Evolutionary conservation across 768 basidiomycete species (phyloP), one percentile per base, ranked within the genome.

Genomic region (Trametes maxima): DNA sequence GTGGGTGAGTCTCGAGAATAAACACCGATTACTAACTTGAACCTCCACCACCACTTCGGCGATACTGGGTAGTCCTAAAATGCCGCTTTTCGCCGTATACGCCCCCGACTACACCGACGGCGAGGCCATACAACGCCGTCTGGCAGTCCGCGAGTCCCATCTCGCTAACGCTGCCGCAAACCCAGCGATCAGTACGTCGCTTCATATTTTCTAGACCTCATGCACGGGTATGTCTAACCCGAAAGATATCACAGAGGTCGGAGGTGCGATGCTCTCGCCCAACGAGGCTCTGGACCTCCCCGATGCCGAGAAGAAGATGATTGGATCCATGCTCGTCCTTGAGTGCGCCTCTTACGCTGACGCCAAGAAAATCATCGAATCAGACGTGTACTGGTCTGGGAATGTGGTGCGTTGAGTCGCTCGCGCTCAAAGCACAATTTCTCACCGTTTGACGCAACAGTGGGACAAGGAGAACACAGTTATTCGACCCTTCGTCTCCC

Each of bases 81-180:
- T 64, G 62, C 62, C 62, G 10, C 48, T 52, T 35, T 86, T 85
- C 69, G 65, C 87, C 49, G 82, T 90, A 43, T 89, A 83, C 67
- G 86, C 87, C 1, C 88, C 87, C 6, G 89, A 90, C 68, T 82
- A 79, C 66, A 82, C 82, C 21, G 85, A 87, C 52, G 77, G 78
- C 51, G 87, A 80, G 5, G 81, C 83, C 7, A 79, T 84, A 46
- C 78, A 78, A n/a, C 79, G 80, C n/a, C 79, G 89, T 40, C 74
- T 87, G 61, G 77, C 79, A 1, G 84, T 89, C 7, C 77, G 88
- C 44, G 64, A 75, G 6, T 65, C 73, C 40, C 89, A 91, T 69
- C 71, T 87, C 12, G 78, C 74, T 46, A 73, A 60, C 11, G 82
- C 82, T 51, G 72, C 73, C n/a, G 66, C 70, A 19, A 77, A 81